phyloP scores from a whole-genome alignment of 495 filamentous ascomycete genomes.

The Neurospora sp. region DNA sequence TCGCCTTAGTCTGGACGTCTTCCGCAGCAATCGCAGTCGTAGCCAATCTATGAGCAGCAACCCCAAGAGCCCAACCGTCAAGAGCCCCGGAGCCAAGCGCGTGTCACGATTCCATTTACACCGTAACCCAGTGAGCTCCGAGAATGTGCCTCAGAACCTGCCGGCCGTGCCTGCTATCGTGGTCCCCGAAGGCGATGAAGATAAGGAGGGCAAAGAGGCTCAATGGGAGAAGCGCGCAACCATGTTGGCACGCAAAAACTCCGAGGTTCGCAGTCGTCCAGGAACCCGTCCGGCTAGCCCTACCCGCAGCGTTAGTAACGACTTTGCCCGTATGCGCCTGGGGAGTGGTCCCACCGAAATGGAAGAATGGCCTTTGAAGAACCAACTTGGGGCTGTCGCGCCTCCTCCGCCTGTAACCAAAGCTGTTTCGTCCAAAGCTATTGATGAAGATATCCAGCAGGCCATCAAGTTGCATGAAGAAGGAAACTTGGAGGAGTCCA shows the following conservation, averaged over 20 bases:
- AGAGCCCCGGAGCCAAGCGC: constrained; percentile 32
- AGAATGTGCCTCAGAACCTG: constrained; percentile 67
- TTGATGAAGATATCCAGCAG: constrained; percentile 79
- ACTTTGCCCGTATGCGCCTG: constrained; percentile 17
- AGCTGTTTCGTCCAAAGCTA: constrained; percentile 36
- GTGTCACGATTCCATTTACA: constrained; percentile 64
- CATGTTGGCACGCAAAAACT: constrained; percentile 63
- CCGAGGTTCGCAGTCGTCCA: constrained; percentile 34
- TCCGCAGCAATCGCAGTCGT: constrained; percentile 37
- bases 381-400: background rate
- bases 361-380: background rate
- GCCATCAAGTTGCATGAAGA: constrained; percentile 91
- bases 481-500: constrained; percentile 66
- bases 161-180: constrained; percentile 49
- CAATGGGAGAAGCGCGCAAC: constrained; percentile 88
- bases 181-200: constrained; percentile 35
- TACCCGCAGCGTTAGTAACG: constrained; percentile 11
- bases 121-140: constrained; percentile 50
- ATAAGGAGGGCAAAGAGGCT: constrained; percentile 29
- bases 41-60: constrained; percentile 35
- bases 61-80: constrained; percentile 16
- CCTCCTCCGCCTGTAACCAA: constrained; percentile 15
- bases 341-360: background rate
- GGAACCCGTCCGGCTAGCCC: constrained; percentile 27
- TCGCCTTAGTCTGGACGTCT: constrained; percentile 21